phyloP scores from a whole-genome alignment of 1,284 basidiomycete genomes.

The Ceraceosorus guamensis region DNA sequence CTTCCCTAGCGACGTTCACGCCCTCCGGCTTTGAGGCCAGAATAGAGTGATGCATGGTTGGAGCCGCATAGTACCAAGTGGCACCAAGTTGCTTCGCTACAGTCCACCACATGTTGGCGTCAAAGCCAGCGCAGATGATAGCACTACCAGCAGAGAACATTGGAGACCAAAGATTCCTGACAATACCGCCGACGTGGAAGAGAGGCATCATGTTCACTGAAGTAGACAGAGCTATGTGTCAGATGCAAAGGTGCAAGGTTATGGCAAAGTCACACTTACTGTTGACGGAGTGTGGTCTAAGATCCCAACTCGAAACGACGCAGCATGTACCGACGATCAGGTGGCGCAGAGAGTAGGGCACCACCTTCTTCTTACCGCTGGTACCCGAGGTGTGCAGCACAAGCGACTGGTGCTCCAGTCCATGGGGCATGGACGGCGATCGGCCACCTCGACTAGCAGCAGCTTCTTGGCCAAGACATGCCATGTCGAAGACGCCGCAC shows the following conservation, averaged over 20 bases:
- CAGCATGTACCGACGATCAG: conserved; percentile 46
- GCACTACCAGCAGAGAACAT: conserved; percentile 45
- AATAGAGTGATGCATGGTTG: conserved; percentile 49
- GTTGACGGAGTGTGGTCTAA: conserved; percentile 43
- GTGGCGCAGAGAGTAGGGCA: conserved; percentile 46
- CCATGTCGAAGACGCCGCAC: conserved; percentile 45
- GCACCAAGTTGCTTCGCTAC: conserved; percentile 44
- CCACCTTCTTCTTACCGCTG: conserved; percentile 48
- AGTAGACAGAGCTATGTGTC: neutral
- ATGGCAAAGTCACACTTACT: conserved; percentile 16
- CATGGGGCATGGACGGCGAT: conserved; percentile 31
- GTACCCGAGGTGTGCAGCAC: conserved; percentile 48
- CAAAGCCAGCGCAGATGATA: conserved; percentile 48
- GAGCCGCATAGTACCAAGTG: conserved; percentile 48
- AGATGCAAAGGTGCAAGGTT: neutral
- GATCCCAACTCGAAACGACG: conserved; percentile 45
- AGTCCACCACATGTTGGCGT: conserved; percentile 46
- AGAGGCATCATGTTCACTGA: conserved; percentile 49
- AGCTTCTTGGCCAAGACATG: conserved; percentile 5
- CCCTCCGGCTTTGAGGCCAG: conserved; percentile 42
- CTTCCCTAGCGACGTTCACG: conserved; percentile 30
- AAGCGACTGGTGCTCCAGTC: conserved; percentile 41
- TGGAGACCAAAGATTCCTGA: conserved; percentile 46
- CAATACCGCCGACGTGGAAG: conserved; percentile 48
- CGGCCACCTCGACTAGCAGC: conserved; percentile 20